A percentile compares a stretch with the other conserved stretches of the same genome.
phyloP scores from a whole-genome alignment of 169 alveolate species.

The Babesia sp. region DNA sequence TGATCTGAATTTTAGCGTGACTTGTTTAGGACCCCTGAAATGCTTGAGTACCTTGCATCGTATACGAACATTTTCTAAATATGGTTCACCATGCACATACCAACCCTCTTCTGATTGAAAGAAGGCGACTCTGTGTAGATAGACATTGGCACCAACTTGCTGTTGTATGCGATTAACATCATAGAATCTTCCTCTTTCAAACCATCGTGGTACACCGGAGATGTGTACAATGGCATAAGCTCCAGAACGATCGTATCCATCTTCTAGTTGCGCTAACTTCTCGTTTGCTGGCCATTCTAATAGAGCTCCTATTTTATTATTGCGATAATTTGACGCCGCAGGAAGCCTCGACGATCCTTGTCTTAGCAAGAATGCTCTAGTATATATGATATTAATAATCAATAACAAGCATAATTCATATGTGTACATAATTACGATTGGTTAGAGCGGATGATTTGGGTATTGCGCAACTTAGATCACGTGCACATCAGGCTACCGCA shows the following conservation, averaged over 20 bases:
- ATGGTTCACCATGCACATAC: slow-evolving; percentile 78
- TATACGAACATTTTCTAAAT: slow-evolving; percentile 78
- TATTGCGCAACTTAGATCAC: neutral
- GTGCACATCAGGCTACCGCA: slow-evolving; percentile 1
- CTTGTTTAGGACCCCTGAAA: slow-evolving; percentile 82
- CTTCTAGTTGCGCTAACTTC: slow-evolving; percentile 69
- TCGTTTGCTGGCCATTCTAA: slow-evolving; percentile 81
- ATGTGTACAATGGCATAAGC: slow-evolving; percentile 75
- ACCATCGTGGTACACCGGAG: slow-evolving; percentile 80
- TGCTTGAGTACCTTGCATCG: slow-evolving; percentile 75
- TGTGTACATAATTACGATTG: slow-evolving; percentile 22
- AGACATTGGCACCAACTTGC: slow-evolving; percentile 73
- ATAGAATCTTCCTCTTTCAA: slow-evolving; percentile 83
- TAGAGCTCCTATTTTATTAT: neutral
- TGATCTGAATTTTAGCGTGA: slow-evolving; percentile 75
- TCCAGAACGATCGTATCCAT: slow-evolving; percentile 81
- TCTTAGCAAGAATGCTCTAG: slow-evolving; percentile 2
- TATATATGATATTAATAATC: neutral
- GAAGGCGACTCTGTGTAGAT: slow-evolving; percentile 75
- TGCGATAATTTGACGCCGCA: neutral
- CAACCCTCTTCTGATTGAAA: slow-evolving; percentile 75
- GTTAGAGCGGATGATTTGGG: neutral
- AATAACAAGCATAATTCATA: neutral
- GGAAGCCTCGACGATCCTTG: neutral
- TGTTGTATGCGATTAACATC: slow-evolving; percentile 81